Conservation (phyloP, 495 filamentous ascomycete species). For the Rusavskia elegans region DNA sequence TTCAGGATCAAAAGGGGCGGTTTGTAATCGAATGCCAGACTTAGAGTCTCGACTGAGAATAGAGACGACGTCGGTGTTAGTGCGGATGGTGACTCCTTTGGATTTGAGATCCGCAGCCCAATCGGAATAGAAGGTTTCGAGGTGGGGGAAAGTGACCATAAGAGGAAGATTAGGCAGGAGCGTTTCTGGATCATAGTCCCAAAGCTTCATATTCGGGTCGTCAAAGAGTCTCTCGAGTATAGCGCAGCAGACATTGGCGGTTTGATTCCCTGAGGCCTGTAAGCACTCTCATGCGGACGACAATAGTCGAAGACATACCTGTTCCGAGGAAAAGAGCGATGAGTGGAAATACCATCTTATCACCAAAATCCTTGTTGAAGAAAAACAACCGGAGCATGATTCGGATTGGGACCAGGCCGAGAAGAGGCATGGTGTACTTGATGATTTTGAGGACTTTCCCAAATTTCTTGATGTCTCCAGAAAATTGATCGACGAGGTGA, state of each 20-base stretch:
- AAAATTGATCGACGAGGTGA: constrained; percentile 43
- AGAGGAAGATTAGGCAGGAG: constrained; percentile 51
- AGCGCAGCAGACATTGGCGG: constrained; percentile 56
- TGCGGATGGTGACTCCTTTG: constrained; percentile 47
- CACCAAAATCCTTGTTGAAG: constrained; percentile 59
- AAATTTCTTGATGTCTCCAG: constrained; percentile 51
- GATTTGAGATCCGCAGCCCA: constrained; percentile 46
- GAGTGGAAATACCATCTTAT: constrained; percentile 57
- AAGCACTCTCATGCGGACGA: neutral
- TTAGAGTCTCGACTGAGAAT: constrained; percentile 38
- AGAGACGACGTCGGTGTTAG: constrained; percentile 43
- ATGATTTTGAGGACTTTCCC: constrained; percentile 47
- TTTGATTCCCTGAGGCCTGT: constrained; percentile 40
- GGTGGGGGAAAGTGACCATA: constrained; percentile 70
- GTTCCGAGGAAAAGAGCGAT: constrained; percentile 69
- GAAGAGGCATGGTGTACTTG: constrained; percentile 51
- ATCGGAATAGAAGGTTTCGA: constrained; percentile 52
- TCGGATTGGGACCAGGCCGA: constrained; percentile 61
- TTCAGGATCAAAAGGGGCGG: constrained; percentile 21
- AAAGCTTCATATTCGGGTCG: constrained; percentile 57
- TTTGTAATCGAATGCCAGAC: constrained; percentile 38
- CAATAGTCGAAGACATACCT: constrained; percentile 18
- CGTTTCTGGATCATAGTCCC: constrained; percentile 57
- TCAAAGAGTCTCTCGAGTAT: constrained; percentile 64
- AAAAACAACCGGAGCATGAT: constrained; percentile 51